These are phyloP conservation scores for Vitis hybrid DNA, from an alignment of 177 flowering plant species.

Conservation along the genomic window DNA sequence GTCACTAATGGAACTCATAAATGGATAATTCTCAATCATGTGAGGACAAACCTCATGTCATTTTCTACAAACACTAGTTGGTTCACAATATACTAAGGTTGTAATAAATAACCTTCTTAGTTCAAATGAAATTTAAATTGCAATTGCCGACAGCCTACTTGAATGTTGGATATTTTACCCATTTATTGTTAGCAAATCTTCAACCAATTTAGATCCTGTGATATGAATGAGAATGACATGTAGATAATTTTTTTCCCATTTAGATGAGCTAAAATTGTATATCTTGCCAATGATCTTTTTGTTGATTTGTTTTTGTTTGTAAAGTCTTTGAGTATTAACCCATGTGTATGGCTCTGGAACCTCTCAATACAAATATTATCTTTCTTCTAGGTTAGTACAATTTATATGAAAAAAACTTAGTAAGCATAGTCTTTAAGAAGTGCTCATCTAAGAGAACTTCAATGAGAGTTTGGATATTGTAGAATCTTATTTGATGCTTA, in stretches of 20 bases:
- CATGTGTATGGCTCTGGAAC: not conserved
- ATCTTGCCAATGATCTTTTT: slow-evolving; percentile 1
- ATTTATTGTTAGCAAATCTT: slow-evolving; percentile 3
- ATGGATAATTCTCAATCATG: slow-evolving; percentile 11
- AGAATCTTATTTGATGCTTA: not conserved
- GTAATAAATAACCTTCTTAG: slow-evolving; percentile 7
- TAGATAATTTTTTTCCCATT: slow-evolving; percentile 1
- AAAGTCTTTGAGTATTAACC: not conserved
- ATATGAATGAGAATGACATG: slow-evolving; percentile 3
- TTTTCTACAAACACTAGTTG: not conserved
- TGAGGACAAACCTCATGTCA: slow-evolving; percentile 2
- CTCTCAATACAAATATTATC: slow-evolving; percentile 1
- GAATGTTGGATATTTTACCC: not conserved
- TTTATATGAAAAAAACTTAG: slow-evolving; percentile 2
- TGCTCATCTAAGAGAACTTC: not conserved
- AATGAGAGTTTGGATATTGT: not conserved
- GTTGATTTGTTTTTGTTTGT: not conserved
- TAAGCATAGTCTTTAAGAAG: slow-evolving; percentile 2
- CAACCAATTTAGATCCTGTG: not conserved
- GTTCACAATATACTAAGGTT: slow-evolving; percentile 5
- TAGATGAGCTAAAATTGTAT: not conserved
- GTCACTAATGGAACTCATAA: not conserved
- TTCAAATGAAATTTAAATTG: slow-evolving; percentile 5
- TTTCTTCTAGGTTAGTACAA: not conserved
- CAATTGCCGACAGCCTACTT: not conserved